These are phyloP conservation scores for Tephrocybe sp. DNA, from an alignment of 768 basidiomycete species.

Conservation along the genomic window DNA sequence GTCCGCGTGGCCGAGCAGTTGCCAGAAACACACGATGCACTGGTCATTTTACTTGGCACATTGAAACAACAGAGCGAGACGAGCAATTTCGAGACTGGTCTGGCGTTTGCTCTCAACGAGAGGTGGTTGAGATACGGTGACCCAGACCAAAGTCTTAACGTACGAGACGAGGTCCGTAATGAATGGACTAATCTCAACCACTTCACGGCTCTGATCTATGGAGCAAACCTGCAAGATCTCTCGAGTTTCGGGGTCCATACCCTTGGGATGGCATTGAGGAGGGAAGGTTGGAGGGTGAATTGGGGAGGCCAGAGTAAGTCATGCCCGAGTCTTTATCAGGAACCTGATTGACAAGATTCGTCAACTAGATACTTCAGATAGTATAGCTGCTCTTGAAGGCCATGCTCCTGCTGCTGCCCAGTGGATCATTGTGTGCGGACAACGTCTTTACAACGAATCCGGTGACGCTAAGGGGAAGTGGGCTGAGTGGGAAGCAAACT, in stretches of 20 bases:
- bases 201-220: background rate
- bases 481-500: background rate
- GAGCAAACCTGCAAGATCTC: background rate
- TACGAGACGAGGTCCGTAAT: background rate
- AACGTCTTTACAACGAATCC: background rate
- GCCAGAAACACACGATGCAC: background rate
- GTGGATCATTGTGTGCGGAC: background rate
- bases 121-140: constrained; percentile 3
- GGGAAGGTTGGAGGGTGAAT: background rate
- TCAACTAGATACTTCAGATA: background rate
- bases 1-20: background rate
- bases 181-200: background rate
- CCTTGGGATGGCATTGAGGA: background rate
- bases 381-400: background rate
- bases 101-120: background rate
- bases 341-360: background rate
- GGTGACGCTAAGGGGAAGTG: background rate
- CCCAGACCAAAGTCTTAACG: background rate
- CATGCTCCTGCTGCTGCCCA: background rate
- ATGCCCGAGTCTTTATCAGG: background rate
- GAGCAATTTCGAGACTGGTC: background rate
- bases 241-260: background rate
- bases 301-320: background rate
- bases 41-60: background rate
- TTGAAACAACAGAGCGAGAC: background rate